Percentiles rank a stretch among this genome's conserved stretches.
phyloP scores from a whole-genome alignment of 805 yeast genomes.

The Yamadazyma paraphyllophila region DNA sequence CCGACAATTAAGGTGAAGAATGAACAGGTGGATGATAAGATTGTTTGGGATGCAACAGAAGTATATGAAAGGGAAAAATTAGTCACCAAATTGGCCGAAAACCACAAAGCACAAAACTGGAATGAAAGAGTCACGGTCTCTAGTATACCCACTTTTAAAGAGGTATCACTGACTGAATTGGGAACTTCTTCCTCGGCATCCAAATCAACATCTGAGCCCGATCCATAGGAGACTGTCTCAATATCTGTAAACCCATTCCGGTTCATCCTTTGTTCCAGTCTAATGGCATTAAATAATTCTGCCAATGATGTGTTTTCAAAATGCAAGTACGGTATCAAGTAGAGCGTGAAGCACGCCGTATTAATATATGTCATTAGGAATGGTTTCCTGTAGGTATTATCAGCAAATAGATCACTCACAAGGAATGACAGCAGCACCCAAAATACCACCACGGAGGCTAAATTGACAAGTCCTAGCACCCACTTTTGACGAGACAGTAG shows the following conservation, averaged over 20 bases:
- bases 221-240: slow-evolving; percentile 10
- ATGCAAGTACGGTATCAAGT: slow-evolving; percentile 59
- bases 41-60: slow-evolving; percentile 91
- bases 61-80: slow-evolving; percentile 87
- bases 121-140: slow-evolving; percentile 76
- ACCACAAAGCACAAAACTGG: slow-evolving; percentile 89
- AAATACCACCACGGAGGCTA: slow-evolving; percentile 71
- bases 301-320: slow-evolving; percentile 24
- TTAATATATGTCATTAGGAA: slow-evolving; percentile 89
- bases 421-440: slow-evolving; percentile 93
- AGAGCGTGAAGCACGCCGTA: slow-evolving; percentile 79
- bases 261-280: slow-evolving; percentile 16
- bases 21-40: slow-evolving; percentile 86
- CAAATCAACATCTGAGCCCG: slow-evolving; percentile 6
- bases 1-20: slow-evolving; percentile 90
- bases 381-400: slow-evolving; percentile 76
- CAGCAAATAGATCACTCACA: slow-evolving; percentile 72
- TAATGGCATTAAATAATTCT: slow-evolving; percentile 23
- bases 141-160: slow-evolving; percentile 34
- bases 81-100: slow-evolving; percentile 80
- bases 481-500: slow-evolving; percentile 44
- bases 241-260: slow-evolving; percentile 2
- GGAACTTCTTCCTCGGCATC: background rate
- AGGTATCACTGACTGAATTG: background rate
- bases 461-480: slow-evolving; percentile 74